Conservation (phyloP, 2,329 filamentous ascomycete genomes). For the Aureobasidium namibiae region DNA sequence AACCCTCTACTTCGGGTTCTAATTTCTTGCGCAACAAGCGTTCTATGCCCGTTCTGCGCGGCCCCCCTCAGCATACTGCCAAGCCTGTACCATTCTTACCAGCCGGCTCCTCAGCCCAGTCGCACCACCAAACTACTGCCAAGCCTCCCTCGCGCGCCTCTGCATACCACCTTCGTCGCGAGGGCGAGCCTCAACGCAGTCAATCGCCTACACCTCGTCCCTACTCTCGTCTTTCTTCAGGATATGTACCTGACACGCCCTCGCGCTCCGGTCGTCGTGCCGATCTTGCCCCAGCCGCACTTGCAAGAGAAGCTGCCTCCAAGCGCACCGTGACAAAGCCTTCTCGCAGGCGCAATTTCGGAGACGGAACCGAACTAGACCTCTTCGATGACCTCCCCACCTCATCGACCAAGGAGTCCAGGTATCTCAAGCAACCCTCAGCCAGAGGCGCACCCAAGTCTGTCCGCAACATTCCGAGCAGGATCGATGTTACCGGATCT, state of each 20-base stretch:
- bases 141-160: conserved; percentile 57
- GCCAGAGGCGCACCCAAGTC: conserved; percentile 60
- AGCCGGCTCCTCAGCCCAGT: conserved; percentile 65
- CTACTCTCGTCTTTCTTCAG: conserved; percentile 40
- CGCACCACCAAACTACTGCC: conserved; percentile 67
- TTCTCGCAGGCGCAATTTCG: conserved; percentile 63
- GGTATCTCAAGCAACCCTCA: conserved; percentile 71
- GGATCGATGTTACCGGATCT: conserved; percentile 26
- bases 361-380: conserved; percentile 86
- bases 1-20: conserved; percentile 45
- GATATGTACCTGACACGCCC: conserved; percentile 42
- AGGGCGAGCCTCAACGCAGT: conserved; percentile 59
- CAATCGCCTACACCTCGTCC: conserved; percentile 38
- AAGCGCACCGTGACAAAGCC: conserved; percentile 71
- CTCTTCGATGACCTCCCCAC: conserved; percentile 92
- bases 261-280: conserved; percentile 34
- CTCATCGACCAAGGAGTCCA: conserved; percentile 70
- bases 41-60: conserved; percentile 51
- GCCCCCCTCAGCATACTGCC: conserved; percentile 45
- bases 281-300: conserved; percentile 41
- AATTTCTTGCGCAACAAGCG: conserved; percentile 52
- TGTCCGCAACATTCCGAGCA: conserved; percentile 43
- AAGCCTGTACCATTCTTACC: conserved; percentile 71
- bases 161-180: conserved; percentile 65
- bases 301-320: conserved; percentile 44